Conservation (phyloP, 1,284 basidiomycete genomes). For the Ceratobasidium sp. region DNA sequence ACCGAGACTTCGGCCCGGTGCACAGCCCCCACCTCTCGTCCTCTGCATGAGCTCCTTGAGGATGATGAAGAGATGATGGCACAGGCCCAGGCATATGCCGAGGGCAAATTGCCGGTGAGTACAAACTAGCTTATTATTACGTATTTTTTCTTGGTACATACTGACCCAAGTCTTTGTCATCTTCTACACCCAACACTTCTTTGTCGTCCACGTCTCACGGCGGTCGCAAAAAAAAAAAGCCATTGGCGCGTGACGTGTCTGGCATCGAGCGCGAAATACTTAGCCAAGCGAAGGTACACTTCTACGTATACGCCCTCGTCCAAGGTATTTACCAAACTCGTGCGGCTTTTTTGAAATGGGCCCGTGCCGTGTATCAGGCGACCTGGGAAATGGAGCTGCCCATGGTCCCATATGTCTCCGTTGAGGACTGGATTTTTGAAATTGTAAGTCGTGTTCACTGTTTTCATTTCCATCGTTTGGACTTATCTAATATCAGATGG, state of each 20-base stretch:
- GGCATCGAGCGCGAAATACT: constrained; percentile 7
- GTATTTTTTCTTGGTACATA: background rate
- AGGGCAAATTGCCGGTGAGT: constrained; percentile 9
- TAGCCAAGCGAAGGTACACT: background rate
- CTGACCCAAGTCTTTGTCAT: background rate
- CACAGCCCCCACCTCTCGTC: background rate
- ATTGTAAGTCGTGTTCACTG: no score
- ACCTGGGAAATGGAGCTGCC: constrained; percentile 26
- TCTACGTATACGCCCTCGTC: background rate
- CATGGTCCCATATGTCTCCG: background rate
- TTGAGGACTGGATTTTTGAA: background rate
- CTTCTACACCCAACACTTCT: no score
- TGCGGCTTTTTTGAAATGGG: constrained; percentile 6
- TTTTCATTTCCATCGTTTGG: no score
- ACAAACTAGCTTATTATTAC: background rate
- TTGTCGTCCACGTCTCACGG: background rate
- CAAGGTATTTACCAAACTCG: constrained; percentile 21
- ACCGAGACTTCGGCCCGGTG: background rate
- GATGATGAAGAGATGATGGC: background rate
- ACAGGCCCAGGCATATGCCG: background rate
- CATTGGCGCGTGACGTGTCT: background rate
- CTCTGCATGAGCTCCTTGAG: background rate
- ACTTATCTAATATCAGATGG: no score
- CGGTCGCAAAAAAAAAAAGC: constrained; percentile 31
- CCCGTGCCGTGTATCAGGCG: background rate